Percentiles rank a stretch among this genome's conserved stretches.
phyloP scores from a whole-genome alignment of 2,329 filamentous ascomycete genomes.

The Grosmannia clavigera region DNA sequence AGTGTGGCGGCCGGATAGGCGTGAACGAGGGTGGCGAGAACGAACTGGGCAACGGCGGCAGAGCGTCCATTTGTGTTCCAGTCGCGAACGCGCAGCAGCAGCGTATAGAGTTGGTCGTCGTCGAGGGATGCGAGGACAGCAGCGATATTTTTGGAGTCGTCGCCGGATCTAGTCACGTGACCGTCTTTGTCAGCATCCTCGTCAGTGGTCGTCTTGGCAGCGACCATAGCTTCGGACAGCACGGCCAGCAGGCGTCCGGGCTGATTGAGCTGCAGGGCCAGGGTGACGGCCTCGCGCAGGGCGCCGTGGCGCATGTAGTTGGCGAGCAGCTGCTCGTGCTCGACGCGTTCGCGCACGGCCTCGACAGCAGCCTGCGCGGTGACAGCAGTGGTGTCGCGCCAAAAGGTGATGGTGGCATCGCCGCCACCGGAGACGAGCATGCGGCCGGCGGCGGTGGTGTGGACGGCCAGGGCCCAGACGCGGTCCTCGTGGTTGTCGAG shows the following conservation, averaged over 20 bases:
- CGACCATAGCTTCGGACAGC: slow-evolving; percentile 68
- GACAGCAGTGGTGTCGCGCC: slow-evolving; percentile 78
- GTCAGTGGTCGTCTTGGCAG: slow-evolving; percentile 31
- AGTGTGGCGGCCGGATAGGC: slow-evolving; percentile 72
- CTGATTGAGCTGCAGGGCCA: slow-evolving; percentile 89
- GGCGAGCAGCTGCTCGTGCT: slow-evolving; percentile 87
- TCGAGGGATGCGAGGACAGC: slow-evolving; percentile 67
- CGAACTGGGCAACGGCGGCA: slow-evolving; percentile 70
- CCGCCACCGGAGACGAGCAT: slow-evolving; percentile 81
- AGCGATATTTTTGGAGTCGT: slow-evolving; percentile 39
- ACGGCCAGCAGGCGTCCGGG: slow-evolving; percentile 74
- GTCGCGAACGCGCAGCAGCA: slow-evolving; percentile 74
- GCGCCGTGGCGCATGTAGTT: slow-evolving; percentile 83
- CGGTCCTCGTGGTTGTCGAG: slow-evolving; percentile 95
- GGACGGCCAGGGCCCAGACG: slow-evolving; percentile 77
- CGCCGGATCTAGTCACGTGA: neutral
- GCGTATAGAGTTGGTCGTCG: slow-evolving; percentile 72
- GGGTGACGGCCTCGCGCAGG: slow-evolving; percentile 83
- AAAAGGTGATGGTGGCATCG: slow-evolving; percentile 89
- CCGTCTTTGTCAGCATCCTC: neutral
- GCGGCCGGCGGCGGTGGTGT: slow-evolving; percentile 30
- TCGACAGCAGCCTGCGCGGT: slow-evolving; percentile 64
- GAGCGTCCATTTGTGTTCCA: slow-evolving; percentile 97
- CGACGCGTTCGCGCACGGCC: slow-evolving; percentile 62
- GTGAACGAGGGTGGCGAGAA: slow-evolving; percentile 67